A percentile compares a stretch with the other conserved stretches of the same genome.
These are phyloP conservation scores for Coelastrella sp. DNA, from an alignment of 139 green algal species.

Conservation along the genomic window DNA sequence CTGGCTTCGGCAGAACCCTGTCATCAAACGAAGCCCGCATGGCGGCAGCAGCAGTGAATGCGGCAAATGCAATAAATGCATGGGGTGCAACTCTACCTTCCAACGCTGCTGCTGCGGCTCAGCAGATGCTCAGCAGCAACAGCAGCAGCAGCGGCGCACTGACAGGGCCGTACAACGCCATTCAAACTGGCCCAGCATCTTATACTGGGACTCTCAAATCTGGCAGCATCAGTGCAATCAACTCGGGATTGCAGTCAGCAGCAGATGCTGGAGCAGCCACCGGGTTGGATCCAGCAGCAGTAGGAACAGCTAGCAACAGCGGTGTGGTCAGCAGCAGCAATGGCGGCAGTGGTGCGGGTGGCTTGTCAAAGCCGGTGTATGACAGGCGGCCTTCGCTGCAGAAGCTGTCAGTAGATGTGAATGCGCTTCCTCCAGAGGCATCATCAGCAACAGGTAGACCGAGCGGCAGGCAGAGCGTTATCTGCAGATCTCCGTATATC, in stretches of 20 bases:
- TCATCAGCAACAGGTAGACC: background rate
- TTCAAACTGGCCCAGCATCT: background rate
- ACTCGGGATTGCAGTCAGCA: background rate
- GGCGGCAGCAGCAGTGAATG: background rate
- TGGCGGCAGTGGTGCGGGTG: background rate
- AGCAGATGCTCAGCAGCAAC: background rate
- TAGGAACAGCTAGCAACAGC: background rate
- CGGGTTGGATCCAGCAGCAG: background rate
- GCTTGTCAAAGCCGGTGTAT: conserved; percentile 21
- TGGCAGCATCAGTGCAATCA: conserved; percentile 5
- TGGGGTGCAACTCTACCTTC: background rate
- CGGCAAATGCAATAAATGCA: background rate
- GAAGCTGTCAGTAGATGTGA: conserved; percentile 38
- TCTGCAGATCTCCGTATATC: background rate
- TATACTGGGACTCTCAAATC: background rate
- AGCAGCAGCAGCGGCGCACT: background rate
- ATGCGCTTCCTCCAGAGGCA: background rate
- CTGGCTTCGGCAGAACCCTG: background rate
- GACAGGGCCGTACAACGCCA: background rate
- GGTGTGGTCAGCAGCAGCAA: background rate
- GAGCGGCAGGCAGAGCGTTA: background rate
- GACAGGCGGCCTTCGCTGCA: conserved; percentile 38
- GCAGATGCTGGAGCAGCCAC: background rate
- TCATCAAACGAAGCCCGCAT: conserved; percentile 13
- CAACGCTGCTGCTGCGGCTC: background rate